These are phyloP conservation scores for Carallia brachiata DNA, from an alignment of 345 rosid genomes.

Conservation along the genomic window DNA sequence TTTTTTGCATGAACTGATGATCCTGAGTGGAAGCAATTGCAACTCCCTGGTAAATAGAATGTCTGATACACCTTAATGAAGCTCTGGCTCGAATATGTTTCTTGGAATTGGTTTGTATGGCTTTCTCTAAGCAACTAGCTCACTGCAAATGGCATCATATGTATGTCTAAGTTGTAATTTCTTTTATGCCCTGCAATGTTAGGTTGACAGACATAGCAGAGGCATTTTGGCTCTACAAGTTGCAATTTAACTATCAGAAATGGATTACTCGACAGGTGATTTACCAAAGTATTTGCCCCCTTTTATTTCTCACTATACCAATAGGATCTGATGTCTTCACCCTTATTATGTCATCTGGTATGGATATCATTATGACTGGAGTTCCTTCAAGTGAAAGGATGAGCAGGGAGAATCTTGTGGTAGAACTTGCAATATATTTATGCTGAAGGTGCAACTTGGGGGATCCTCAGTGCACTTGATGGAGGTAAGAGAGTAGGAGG, in stretches of 20 bases:
- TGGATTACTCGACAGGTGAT: slow-evolving; percentile 90
- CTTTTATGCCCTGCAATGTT: slow-evolving; percentile 13
- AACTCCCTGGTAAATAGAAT: no score
- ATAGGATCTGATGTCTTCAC: slow-evolving; percentile 7
- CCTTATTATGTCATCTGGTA: background rate
- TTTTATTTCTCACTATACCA: background rate
- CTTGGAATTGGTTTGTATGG: slow-evolving; percentile 71
- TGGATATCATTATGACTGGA: no score
- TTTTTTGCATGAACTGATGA: no score
- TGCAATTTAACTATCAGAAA: slow-evolving; percentile 46
- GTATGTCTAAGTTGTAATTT: background rate
- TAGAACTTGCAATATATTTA: no score
- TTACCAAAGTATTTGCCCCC: background rate
- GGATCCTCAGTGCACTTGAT: slow-evolving; percentile 6
- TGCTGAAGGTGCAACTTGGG: no score
- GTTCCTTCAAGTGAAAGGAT: no score
- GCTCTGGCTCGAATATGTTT: slow-evolving; percentile 79
- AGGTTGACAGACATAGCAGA: slow-evolving; percentile 85
- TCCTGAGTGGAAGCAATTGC: no score
- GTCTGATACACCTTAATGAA: slow-evolving; percentile 71
- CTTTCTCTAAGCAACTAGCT: background rate
- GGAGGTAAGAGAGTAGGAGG: no score
- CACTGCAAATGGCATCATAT: slow-evolving; percentile 4
- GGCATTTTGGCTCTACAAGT: slow-evolving; percentile 71
- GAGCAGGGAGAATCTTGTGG: no score